Percentiles rank a stretch among this genome's conserved stretches.
Evolutionary conservation across 371 early-diverging fungal species (phyloP).

Genomic region (Circinella minor): DNA sequence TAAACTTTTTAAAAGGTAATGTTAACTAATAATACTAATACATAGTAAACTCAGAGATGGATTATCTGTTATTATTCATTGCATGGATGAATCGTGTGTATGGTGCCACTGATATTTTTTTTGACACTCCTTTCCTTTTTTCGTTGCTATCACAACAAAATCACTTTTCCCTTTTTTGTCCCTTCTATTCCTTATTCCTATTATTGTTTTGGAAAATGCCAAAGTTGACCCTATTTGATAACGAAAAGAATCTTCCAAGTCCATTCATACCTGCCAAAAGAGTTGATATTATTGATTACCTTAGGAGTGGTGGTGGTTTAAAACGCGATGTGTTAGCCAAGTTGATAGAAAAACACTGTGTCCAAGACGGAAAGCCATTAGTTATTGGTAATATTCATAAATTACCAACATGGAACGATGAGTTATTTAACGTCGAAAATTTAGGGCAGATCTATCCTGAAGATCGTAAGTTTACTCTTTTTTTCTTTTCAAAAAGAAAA

Average conservation of each 20-base stretch:
- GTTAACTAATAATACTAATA: too few relatives aligned
- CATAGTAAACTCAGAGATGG: too few relatives aligned
- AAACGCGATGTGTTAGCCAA: slow-evolving; percentile 5
- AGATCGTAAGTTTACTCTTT: slow-evolving; percentile 27
- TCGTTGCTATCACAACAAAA: too few relatives aligned
- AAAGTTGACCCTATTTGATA: slow-evolving; percentile 3
- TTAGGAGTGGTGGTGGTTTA: neutral
- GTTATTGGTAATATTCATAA: slow-evolving; percentile 50
- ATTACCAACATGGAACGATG: slow-evolving; percentile 30
- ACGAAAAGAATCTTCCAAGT: slow-evolving; percentile 6
- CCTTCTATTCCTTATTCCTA: too few relatives aligned
- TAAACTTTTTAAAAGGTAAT: too few relatives aligned
- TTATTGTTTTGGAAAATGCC: neutral
- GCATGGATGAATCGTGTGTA: too few relatives aligned
- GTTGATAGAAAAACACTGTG: slow-evolving; percentile 36
- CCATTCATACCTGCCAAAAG: slow-evolving; percentile 19
- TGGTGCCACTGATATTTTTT: too few relatives aligned
- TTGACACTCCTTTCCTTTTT: too few relatives aligned
- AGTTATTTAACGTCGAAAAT: slow-evolving; percentile 37
- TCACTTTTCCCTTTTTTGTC: too few relatives aligned
- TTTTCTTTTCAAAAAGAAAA: neutral
- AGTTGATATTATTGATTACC: slow-evolving; percentile 13
- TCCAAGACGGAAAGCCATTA: slow-evolving; percentile 45
- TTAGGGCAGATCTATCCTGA: slow-evolving; percentile 31
- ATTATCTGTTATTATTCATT: too few relatives aligned